These are phyloP conservation scores for Plasmodium vivax DNA, from an alignment of 169 alveolate species.

Conservation along the genomic window DNA sequence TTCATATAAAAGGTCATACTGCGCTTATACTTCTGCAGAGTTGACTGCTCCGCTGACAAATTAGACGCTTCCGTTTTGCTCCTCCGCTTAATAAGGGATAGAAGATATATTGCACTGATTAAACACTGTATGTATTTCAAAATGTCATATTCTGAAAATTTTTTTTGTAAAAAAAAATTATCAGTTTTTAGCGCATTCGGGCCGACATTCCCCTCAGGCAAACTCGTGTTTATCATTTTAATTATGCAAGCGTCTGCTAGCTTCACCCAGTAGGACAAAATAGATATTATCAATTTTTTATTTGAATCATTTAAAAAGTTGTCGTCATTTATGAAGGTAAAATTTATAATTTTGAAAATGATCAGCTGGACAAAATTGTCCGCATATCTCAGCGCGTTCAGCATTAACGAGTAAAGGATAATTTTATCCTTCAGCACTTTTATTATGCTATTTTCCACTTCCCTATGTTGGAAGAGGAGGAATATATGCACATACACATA, in stretches of 20 bases:
- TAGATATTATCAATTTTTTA: conserved; percentile 51
- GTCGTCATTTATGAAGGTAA: conserved; percentile 32
- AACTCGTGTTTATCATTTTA: conserved; percentile 39
- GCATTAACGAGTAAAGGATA: conserved; percentile 59
- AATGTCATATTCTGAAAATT: conserved; percentile 51
- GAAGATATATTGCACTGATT: conserved; percentile 47
- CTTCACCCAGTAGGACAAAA: conserved; percentile 53
- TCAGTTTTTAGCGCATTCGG: conserved; percentile 3
- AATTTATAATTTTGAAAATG: conserved; percentile 56
- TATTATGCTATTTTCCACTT: conserved; percentile 32
- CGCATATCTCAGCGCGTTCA: conserved; percentile 62
- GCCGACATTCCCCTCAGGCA: neutral
- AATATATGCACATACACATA: conserved; percentile 45
- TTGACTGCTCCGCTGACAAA: neutral
- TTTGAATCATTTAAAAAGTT: conserved; percentile 56
- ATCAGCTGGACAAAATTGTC: conserved; percentile 63
- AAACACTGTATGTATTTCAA: conserved; percentile 64
- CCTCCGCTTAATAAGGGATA: conserved; percentile 33
- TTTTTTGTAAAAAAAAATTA: conserved; percentile 35
- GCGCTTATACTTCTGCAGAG: neutral
- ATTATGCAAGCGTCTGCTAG: conserved; percentile 47
- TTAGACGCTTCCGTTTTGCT: conserved; percentile 3
- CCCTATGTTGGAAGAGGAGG: conserved; percentile 38
- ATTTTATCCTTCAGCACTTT: conserved; percentile 57
- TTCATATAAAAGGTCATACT: neutral